Evolutionary conservation across 176 grass and related monocot genomes (phyloP).

Genomic region (Eleusine indica): DNA sequence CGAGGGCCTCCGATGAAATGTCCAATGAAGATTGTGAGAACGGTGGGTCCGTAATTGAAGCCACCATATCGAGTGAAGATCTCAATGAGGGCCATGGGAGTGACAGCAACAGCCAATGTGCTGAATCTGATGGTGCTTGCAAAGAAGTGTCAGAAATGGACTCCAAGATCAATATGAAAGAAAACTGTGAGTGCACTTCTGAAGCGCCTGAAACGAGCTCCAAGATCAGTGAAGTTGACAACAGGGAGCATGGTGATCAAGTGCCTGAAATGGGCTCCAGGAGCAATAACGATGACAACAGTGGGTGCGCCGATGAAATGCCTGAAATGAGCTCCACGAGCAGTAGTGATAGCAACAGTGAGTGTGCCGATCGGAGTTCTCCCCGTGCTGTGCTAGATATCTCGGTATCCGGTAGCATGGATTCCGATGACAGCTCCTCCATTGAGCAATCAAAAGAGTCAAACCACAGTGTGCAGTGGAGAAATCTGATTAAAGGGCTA

Average conservation of each 20-base stretch:
- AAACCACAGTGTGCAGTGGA: slow-evolving; percentile 67
- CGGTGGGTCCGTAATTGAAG: neutral
- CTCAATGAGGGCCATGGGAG: neutral
- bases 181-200: slow-evolving; percentile 18
- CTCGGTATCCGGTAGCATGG: slow-evolving; percentile 43
- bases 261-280: slow-evolving; percentile 37
- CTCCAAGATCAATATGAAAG: neutral
- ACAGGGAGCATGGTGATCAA: slow-evolving; percentile 21
- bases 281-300: slow-evolving; percentile 3
- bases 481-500: slow-evolving; percentile 64
- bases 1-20: slow-evolving; percentile 13
- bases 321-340: slow-evolving; percentile 31
- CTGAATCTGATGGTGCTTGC: slow-evolving; percentile 33
- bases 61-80: slow-evolving; percentile 1
- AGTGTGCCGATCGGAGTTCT: slow-evolving; percentile 51
- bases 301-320: slow-evolving; percentile 31
- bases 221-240: slow-evolving; percentile 4
- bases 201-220: slow-evolving; percentile 34
- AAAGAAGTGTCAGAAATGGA: slow-evolving; percentile 37
- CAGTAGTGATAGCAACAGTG: slow-evolving; percentile 24
- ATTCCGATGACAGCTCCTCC: slow-evolving; percentile 57
- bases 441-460: slow-evolving; percentile 52
- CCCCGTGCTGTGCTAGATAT: slow-evolving; percentile 61
- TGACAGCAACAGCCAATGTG: slow-evolving; percentile 43
- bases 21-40: slow-evolving; percentile 14